phyloP scores from a whole-genome alignment of 208 protist genomes.

The Trypanosoma platydactyli region DNA sequence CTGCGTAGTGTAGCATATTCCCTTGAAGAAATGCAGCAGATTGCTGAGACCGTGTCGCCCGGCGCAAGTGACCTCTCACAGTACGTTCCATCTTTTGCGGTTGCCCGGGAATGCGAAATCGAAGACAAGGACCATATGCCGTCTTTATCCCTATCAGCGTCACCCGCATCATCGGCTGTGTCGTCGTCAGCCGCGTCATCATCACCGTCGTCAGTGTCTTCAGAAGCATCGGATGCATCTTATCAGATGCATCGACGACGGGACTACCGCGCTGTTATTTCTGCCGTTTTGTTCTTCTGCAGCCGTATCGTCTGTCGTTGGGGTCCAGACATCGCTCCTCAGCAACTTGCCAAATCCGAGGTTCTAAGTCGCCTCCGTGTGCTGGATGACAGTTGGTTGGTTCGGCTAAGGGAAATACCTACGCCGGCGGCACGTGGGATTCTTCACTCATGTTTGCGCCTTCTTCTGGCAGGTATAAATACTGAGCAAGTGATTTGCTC shows the following conservation, averaged over 20 bases:
- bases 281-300: slow-evolving; percentile 76
- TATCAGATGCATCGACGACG: background rate
- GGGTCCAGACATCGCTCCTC: slow-evolving; percentile 35
- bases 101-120: background rate
- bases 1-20: slow-evolving; percentile 48
- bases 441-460: slow-evolving; percentile 45
- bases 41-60: slow-evolving; percentile 33
- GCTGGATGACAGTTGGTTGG: slow-evolving; percentile 62
- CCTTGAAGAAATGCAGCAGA: slow-evolving; percentile 36
- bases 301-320: slow-evolving; percentile 70
- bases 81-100: slow-evolving; percentile 39
- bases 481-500: slow-evolving; percentile 51
- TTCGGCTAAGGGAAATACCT: slow-evolving; percentile 41
- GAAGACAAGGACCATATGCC: background rate
- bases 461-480: slow-evolving; percentile 33
- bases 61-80: slow-evolving; percentile 32
- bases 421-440: slow-evolving; percentile 25
- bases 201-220: background rate
- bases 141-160: background rate
- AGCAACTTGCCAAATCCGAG: slow-evolving; percentile 34
- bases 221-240: background rate
- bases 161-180: background rate
- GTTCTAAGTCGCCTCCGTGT: slow-evolving; percentile 59
- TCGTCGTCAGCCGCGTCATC: background rate
- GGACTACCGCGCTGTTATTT: slow-evolving; percentile 19